phyloP scores from a whole-genome alignment of 306 rosid species.

The Prunus salicina region DNA sequence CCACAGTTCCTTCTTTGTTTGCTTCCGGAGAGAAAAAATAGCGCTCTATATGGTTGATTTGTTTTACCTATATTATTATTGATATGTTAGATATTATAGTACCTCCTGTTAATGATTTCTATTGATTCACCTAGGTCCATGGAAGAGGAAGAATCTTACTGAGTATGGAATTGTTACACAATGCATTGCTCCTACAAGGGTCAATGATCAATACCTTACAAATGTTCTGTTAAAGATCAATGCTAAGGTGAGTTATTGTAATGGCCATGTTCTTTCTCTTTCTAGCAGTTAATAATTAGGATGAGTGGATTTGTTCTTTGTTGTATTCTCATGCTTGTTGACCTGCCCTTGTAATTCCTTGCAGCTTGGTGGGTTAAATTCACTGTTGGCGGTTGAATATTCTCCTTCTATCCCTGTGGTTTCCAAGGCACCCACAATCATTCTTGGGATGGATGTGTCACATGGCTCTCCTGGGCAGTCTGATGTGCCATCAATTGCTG shows the following conservation, averaged over 20 bases:
- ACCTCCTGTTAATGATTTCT: background rate
- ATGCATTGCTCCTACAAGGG: slow-evolving; percentile 75
- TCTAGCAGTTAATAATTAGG: too few species aligned
- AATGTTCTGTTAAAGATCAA: slow-evolving; percentile 84
- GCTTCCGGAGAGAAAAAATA: slow-evolving; percentile 88
- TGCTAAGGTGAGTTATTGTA: slow-evolving; percentile 63
- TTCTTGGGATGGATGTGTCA: slow-evolving; percentile 94
- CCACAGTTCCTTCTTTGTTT: slow-evolving; percentile 78
- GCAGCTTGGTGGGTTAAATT: slow-evolving; percentile 94
- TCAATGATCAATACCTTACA: slow-evolving; percentile 84
- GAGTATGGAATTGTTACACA: slow-evolving; percentile 80
- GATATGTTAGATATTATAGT: background rate
- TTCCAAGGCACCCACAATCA: slow-evolving; percentile 72
- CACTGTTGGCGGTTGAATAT: slow-evolving; percentile 60
- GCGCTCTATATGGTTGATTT: slow-evolving; percentile 77
- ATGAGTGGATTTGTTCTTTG: background rate
- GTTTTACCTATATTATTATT: background rate
- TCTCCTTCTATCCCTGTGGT: slow-evolving; percentile 69
- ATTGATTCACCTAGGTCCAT: slow-evolving; percentile 57
- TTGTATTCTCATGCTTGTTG: background rate
- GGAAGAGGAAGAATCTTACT: slow-evolving; percentile 77
- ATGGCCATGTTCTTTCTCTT: background rate
- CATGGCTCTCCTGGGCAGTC: slow-evolving; percentile 95
- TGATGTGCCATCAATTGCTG: slow-evolving; percentile 89
- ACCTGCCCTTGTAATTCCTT: background rate